These are phyloP conservation scores for Suhomyces guaymorum DNA, from an alignment of 1,139 yeast species.

Conservation along the genomic window DNA sequence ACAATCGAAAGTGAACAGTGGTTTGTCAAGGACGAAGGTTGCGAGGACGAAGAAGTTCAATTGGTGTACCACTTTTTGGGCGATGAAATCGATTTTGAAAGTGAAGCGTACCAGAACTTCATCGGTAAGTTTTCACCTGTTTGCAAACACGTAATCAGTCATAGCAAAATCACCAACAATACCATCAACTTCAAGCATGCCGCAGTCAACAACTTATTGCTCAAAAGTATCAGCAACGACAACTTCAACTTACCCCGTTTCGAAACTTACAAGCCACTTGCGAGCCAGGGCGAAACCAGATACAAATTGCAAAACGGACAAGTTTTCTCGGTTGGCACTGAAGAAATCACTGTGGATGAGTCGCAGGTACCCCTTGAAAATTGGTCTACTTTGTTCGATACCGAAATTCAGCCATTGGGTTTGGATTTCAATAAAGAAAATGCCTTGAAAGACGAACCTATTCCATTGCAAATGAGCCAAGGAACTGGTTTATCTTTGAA, in stretches of 20 bases:
- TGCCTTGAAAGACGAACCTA: slow-evolving; percentile 22
- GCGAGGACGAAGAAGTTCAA: slow-evolving; percentile 43
- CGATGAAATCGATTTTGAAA: slow-evolving; percentile 54
- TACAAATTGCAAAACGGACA: slow-evolving; percentile 37
- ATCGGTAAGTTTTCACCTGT: slow-evolving; percentile 51
- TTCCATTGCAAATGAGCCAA: slow-evolving; percentile 19
- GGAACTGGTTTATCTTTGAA: slow-evolving; percentile 24
- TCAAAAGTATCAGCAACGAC: slow-evolving; percentile 55
- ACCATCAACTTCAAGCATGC: slow-evolving; percentile 59
- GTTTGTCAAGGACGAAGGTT: slow-evolving; percentile 25
- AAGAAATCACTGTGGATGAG: slow-evolving; percentile 26
- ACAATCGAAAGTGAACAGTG: slow-evolving; percentile 37
- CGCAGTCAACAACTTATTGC: slow-evolving; percentile 53
- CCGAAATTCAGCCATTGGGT: slow-evolving; percentile 37
- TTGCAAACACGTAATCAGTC: slow-evolving; percentile 69
- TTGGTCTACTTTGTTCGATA: slow-evolving; percentile 48
- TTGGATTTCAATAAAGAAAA: slow-evolving; percentile 19
- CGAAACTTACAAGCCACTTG: slow-evolving; percentile 23
- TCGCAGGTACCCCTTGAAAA: slow-evolving; percentile 22
- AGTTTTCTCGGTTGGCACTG: slow-evolving; percentile 28
- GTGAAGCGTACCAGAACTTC: slow-evolving; percentile 45
- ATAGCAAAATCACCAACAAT: slow-evolving; percentile 62
- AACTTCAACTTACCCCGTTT: slow-evolving; percentile 53
- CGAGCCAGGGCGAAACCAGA: slow-evolving; percentile 14
- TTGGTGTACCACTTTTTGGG: slow-evolving; percentile 78